Percentiles rank a stretch among this genome's conserved stretches.
These are phyloP conservation scores for Fusarium sp. DNA, from an alignment of 2,329 filamentous ascomycete species.

Conservation along the genomic window DNA sequence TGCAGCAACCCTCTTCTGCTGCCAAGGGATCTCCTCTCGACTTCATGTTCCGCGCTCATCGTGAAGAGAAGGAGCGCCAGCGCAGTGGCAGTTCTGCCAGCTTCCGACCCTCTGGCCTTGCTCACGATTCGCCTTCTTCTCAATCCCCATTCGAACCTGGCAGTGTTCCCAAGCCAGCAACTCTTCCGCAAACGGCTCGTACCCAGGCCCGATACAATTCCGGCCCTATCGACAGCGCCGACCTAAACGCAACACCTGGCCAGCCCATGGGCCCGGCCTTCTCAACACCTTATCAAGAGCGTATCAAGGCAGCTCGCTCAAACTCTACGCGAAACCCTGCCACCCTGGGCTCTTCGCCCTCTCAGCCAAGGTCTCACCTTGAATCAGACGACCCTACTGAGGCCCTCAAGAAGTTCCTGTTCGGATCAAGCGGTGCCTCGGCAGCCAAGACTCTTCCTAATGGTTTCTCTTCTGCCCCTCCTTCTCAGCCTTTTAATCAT, in stretches of 20 bases:
- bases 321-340: constrained; percentile 40
- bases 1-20: constrained; percentile 51
- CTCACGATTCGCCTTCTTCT: constrained; percentile 65
- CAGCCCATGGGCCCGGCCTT: constrained; percentile 73
- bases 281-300: constrained; percentile 73
- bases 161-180: constrained; percentile 37
- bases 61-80: constrained; percentile 77
- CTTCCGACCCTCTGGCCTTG: constrained; percentile 52
- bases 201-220: constrained; percentile 37
- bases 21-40: constrained; percentile 82
- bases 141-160: constrained; percentile 50
- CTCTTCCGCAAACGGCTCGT: constrained; percentile 42
- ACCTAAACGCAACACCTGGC: constrained; percentile 72
- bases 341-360: constrained; percentile 16
- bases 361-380: constrained; percentile 15
- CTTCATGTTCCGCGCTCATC: constrained; percentile 89
- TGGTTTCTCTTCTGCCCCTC: constrained; percentile 35
- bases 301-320: constrained; percentile 67
- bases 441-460: constrained; percentile 24
- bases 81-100: constrained; percentile 65
- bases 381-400: constrained; percentile 55
- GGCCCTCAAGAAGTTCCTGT: constrained; percentile 68
- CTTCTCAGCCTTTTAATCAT: constrained; percentile 26
- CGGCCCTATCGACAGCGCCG: constrained; percentile 52
- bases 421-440: constrained; percentile 53